A percentile compares a stretch with the other conserved stretches of the same genome.
phyloP scores from a whole-genome alignment of 768 basidiomycete species.

The Russula brevipes region DNA sequence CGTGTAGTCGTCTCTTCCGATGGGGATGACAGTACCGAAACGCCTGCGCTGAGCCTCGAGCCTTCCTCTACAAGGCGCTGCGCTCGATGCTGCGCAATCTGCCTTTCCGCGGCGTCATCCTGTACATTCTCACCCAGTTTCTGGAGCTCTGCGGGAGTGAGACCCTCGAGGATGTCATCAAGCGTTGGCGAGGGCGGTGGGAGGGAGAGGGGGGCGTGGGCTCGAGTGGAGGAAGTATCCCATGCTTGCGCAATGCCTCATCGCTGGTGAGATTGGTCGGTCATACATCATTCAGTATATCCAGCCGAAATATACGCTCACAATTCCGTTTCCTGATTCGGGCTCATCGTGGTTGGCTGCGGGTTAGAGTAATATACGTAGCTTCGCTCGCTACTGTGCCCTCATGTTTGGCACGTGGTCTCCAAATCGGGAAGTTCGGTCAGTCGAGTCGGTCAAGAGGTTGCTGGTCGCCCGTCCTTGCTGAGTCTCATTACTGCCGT shows the following conservation, averaged over 20 bases:
- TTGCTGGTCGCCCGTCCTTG: too few species aligned
- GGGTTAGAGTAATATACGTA: neutral
- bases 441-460: too few species aligned
- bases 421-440: too few species aligned
- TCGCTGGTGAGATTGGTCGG: conserved; percentile 51
- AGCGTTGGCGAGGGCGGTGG: conserved; percentile 74
- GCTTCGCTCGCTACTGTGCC: neutral
- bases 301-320: conserved; percentile 37
- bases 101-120: conserved; percentile 72
- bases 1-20: conserved; percentile 90
- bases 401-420: too few species aligned
- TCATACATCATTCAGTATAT: conserved; percentile 7
- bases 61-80: conserved; percentile 62
- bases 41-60: conserved; percentile 53
- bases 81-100: conserved; percentile 60
- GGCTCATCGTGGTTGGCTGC: conserved; percentile 42
- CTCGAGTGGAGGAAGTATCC: conserved; percentile 77
- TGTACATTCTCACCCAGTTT: conserved; percentile 67
- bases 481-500: too few species aligned
- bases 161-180: conserved; percentile 59
- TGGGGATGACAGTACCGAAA: conserved; percentile 84
- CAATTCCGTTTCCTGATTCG: conserved; percentile 97
- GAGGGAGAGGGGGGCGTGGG: conserved; percentile 71
- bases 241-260: conserved; percentile 88
- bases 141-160: conserved; percentile 56